Evolutionary conservation across 225 moss, liverwort and hornwort genomes (phyloP).

Genomic region (Bryum argenteum): DNA sequence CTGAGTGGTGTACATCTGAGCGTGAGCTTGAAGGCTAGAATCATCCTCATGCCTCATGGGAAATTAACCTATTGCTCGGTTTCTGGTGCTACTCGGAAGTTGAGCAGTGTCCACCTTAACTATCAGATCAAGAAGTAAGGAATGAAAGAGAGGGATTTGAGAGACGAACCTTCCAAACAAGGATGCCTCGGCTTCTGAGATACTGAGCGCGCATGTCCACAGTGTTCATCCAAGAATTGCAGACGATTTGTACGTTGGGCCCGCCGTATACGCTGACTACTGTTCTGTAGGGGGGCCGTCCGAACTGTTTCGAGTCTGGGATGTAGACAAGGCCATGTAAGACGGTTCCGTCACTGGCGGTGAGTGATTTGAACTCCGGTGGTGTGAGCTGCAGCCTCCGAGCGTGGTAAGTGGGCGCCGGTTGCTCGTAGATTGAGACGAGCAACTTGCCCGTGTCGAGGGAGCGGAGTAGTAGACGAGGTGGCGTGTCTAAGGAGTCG

Average conservation of each 20-base stretch:
- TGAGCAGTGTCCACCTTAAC: no score
- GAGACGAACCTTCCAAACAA: slow-evolving; percentile 94
- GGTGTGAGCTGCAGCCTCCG: slow-evolving; percentile 88
- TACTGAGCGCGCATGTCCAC: slow-evolving; percentile 99
- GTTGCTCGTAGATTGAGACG: slow-evolving; percentile 93
- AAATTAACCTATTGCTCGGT: no score
- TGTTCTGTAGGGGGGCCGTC: slow-evolving; percentile 88
- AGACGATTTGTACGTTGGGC: slow-evolving; percentile 98
- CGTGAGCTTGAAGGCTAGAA: no score
- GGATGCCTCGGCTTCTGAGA: slow-evolving; percentile 90
- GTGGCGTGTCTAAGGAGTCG: slow-evolving; percentile 91
- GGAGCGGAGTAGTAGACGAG: slow-evolving; percentile 83
- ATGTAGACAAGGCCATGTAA: slow-evolving; percentile 91
- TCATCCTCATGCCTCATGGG: no score
- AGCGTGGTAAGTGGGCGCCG: slow-evolving; percentile 82
- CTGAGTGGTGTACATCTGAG: no score
- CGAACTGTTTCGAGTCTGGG: slow-evolving; percentile 89
- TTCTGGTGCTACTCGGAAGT: no score
- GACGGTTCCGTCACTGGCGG: slow-evolving; percentile 77
- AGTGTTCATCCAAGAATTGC: slow-evolving; percentile 99
- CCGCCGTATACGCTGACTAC: slow-evolving; percentile 99
- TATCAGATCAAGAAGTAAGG: no score
- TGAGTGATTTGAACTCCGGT: slow-evolving; percentile 82
- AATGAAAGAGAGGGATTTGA: background rate
- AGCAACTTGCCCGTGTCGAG: slow-evolving; percentile 81